Evolutionary conservation across 75 land plant species (phyloP), one percentile per base, ranked within the genome.

Genomic region (Pinus tabuliformis): DNA sequence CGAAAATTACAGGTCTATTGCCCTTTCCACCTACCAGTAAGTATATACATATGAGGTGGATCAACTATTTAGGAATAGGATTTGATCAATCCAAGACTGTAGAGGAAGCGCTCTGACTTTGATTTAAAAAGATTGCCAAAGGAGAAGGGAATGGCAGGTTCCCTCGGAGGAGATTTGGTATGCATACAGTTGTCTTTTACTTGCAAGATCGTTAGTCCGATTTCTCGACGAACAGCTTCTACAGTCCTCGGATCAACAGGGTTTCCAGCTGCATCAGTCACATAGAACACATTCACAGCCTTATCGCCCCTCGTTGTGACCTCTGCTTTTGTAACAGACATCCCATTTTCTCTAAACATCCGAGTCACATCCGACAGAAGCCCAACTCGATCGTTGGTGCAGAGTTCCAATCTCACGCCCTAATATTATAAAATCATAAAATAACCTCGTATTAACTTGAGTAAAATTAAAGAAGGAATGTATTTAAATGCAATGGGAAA

Each of bases 331-430:
- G 97, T 89, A 49, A 95, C 89, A 21, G 89, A 87, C 39, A 95
- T 84, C 49, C 98, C 98, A 70, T 95, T 86, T 74, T 95, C 98
- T 16, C 98, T 88, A 75, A 95, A 91, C 17, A 91, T 86, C 24
- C 94, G 80, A 20, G 86, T 96, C 66, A 94, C 95, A 52, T 89
- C 91, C 0, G 98, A 88, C 78, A 96, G 77, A 56, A 96, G 85
- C 20, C 95, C 91, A 6, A 65, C 78, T 52, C 91, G 76, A 75
- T 96, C 98, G 0, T 71, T 59, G 3, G 89, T 85, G 78, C 90
- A 83, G 6, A 96, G 82, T 75, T 96, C 99, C 59, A 94, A 78
- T 70, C 90, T 81, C 59, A 96, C 73, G 12, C 99, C 99, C 98
- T 96, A 90, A 18, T 18, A 6, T 49, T 9, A 49, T 8, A 49